A percentile compares a stretch with the other conserved stretches of the same genome.
Conservation (phyloP, 164 flowering plant species). For the Kalanchoe fedtschenkoi region DNA sequence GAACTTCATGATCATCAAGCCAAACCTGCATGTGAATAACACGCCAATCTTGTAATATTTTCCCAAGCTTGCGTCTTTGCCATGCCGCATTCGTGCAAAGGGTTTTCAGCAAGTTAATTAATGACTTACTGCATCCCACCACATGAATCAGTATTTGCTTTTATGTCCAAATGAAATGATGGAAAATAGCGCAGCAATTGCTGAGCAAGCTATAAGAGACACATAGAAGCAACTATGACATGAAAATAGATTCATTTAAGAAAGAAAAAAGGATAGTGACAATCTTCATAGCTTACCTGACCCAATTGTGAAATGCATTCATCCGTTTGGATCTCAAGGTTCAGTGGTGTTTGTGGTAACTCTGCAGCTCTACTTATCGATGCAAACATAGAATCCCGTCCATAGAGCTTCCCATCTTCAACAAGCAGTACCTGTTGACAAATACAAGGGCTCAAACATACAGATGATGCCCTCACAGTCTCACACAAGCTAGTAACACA, state of each 20-base stretch:
- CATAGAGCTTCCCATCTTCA: slow-evolving; percentile 95
- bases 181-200: not conserved
- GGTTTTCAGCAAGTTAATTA: slow-evolving; percentile 67
- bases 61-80: slow-evolving; percentile 99
- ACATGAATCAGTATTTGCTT: slow-evolving; percentile 1
- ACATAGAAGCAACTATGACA: not conserved
- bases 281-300: slow-evolving; percentile 40
- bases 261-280: not conserved
- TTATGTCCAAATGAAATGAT: not conserved
- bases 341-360: slow-evolving; percentile 47
- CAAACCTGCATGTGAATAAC: slow-evolving; percentile 76
- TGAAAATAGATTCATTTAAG: no score
- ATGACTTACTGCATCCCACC: slow-evolving; percentile 48
- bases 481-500: not conserved
- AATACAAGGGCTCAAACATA: slow-evolving; percentile 3
- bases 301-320: slow-evolving; percentile 63
- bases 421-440: slow-evolving; percentile 62
- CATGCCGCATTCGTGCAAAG: slow-evolving; percentile 91
- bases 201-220: not conserved
- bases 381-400: slow-evolving; percentile 58
- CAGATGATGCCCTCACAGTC: not conserved
- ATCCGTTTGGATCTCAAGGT: slow-evolving; percentile 48
- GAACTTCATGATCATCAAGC: not conserved
- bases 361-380: slow-evolving; percentile 68
- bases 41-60: slow-evolving; percentile 93